Evolutionary conservation across 2,329 filamentous ascomycete species (phyloP).

Genomic region (Stachybotrys chartarum): DNA sequence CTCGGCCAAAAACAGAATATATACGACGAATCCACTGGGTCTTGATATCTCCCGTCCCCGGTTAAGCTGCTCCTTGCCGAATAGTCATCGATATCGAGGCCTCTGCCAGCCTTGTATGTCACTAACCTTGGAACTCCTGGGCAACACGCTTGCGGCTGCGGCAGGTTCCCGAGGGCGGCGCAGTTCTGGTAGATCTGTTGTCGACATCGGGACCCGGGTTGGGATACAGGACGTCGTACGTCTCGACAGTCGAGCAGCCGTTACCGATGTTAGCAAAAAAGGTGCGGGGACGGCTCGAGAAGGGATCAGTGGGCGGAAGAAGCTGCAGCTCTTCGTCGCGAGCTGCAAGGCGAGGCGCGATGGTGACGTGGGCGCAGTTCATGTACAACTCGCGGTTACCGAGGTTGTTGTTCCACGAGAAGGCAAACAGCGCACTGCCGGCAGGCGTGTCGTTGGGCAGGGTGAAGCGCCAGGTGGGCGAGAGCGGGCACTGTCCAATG

Average conservation of each 20-base stretch:
- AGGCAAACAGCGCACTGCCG: slow-evolving; percentile 43
- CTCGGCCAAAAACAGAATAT: neutral
- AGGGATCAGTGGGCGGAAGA: slow-evolving; percentile 3
- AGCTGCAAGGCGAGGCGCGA: neutral
- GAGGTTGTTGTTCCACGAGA: slow-evolving; percentile 57
- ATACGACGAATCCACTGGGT: neutral
- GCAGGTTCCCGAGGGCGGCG: neutral
- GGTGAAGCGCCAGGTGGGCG: slow-evolving; percentile 29
- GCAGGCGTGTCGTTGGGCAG: slow-evolving; percentile 44
- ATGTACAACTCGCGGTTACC: slow-evolving; percentile 65
- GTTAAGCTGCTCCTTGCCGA: neutral
- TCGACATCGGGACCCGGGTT: slow-evolving; percentile 47
- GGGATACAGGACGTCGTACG: slow-evolving; percentile 54
- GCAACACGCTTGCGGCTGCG: neutral
- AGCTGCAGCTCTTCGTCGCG: slow-evolving; percentile 15
- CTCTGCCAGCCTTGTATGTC: neutral
- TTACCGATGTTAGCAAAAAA: slow-evolving; percentile 60
- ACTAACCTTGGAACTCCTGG: neutral
- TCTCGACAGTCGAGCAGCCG: slow-evolving; percentile 47
- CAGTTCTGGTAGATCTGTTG: neutral
- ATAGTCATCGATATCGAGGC: neutral
- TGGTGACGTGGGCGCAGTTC: slow-evolving; percentile 57
- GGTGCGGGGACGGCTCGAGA: slow-evolving; percentile 45
- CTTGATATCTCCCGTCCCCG: neutral
- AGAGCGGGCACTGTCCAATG: slow-evolving; percentile 14